Evolutionary conservation across 2,329 filamentous ascomycete genomes (phyloP).

Genomic region (Ascochyta clinopodiicola): DNA sequence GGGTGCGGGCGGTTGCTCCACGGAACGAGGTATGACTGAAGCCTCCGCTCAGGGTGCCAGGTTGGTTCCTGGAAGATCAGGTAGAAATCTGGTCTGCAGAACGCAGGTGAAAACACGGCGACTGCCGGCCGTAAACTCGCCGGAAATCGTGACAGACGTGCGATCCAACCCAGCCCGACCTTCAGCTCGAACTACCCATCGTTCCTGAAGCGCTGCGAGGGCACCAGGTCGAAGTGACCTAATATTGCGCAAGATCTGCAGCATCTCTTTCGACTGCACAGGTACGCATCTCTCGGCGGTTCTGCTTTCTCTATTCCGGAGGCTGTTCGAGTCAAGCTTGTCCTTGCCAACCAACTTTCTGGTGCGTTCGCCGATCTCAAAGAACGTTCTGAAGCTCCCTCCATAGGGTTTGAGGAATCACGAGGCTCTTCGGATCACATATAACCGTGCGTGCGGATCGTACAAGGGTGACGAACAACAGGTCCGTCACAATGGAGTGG

Average conservation of each 20-base stretch:
- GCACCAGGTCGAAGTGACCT: background rate
- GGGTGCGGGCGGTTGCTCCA: background rate
- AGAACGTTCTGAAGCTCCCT: background rate
- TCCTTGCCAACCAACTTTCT: background rate
- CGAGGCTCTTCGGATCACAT: background rate
- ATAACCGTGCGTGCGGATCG: background rate
- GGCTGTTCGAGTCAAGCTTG: background rate
- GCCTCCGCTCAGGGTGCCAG: background rate
- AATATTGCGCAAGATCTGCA: background rate
- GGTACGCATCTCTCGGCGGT: background rate
- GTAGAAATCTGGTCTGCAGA: background rate
- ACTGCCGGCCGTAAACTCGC: constrained; percentile 17
- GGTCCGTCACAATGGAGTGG: background rate
- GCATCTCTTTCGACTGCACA: constrained; percentile 5
- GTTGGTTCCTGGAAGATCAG: background rate
- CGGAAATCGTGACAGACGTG: background rate
- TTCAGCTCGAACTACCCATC: background rate
- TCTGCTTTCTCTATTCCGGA: background rate
- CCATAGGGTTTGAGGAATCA: background rate
- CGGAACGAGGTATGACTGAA: background rate
- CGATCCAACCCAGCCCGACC: background rate
- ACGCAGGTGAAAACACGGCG: constrained; percentile 1
- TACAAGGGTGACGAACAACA: background rate
- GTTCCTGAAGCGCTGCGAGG: background rate
- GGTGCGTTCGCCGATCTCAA: background rate